phyloP scores from a whole-genome alignment of 768 basidiomycete genomes.

The Chlorophyllum brunneum region DNA sequence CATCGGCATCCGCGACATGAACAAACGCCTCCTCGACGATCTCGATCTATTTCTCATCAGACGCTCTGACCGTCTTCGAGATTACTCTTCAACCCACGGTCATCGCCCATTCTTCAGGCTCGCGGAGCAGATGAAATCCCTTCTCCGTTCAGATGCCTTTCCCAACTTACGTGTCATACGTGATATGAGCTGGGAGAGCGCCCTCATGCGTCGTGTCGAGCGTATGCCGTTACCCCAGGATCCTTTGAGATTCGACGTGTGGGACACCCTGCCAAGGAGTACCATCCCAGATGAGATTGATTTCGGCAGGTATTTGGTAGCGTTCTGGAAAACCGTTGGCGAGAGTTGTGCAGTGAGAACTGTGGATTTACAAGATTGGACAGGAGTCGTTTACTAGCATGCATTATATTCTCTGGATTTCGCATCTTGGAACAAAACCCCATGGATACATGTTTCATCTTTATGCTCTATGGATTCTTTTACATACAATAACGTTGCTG shows the following conservation, averaged over 20 bases:
- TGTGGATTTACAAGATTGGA: conserved; percentile 65
- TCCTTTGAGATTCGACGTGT: not conserved
- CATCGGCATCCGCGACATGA: conserved; percentile 71
- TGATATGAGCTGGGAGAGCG: conserved; percentile 60
- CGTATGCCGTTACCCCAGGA: conserved; percentile 9
- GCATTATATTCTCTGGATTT: not conserved
- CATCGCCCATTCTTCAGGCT: conserved; percentile 60
- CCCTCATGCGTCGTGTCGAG: conserved; percentile 43
- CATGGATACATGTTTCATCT: too few relatives aligned
- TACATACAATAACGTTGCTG: too few relatives aligned
- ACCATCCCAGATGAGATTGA: conserved; percentile 4
- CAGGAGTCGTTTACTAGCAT: conserved; percentile 25
- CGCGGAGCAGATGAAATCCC: conserved; percentile 57
- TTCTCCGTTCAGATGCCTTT: conserved; percentile 57
- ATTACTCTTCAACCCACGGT: not conserved
- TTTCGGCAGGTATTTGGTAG: conserved; percentile 7
- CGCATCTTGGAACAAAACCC: too few relatives aligned
- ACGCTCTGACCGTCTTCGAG: conserved; percentile 6
- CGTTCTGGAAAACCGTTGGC: conserved; percentile 48
- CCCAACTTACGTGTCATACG: conserved; percentile 57
- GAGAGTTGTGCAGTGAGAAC: conserved; percentile 46
- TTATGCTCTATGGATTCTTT: too few relatives aligned
- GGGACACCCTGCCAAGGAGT: conserved; percentile 1
- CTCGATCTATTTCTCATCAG: conserved; percentile 24
- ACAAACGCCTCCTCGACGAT: conserved; percentile 54